A percentile compares a stretch with the other conserved stretches of the same genome.
phyloP scores from a whole-genome alignment of 306 rosid genomes.

The Dalbergia cochinchinensis region DNA sequence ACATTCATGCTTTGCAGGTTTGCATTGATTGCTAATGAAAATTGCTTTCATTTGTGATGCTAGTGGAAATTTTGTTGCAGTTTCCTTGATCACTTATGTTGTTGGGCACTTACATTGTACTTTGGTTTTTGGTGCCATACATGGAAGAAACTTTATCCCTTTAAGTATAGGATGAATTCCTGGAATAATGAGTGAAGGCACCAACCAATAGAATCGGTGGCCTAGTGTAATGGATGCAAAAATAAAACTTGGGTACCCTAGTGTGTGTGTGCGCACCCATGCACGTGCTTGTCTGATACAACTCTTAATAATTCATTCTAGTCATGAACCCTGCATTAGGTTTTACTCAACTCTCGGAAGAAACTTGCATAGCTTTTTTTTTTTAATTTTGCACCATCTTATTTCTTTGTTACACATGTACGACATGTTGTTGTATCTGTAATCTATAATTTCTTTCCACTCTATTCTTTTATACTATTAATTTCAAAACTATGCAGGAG shows the following conservation, averaged over 20 bases:
- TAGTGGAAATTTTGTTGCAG: conserved; percentile 10
- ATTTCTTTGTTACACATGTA: neutral
- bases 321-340: too few species aligned
- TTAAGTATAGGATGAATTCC: too few species aligned
- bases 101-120: neutral
- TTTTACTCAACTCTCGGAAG: neutral
- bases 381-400: conserved; percentile 24
- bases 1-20: conserved; percentile 98
- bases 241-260: too few species aligned
- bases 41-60: conserved; percentile 28
- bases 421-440: neutral
- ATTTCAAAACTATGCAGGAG: conserved; percentile 66
- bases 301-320: too few species aligned
- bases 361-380: neutral
- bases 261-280: too few species aligned
- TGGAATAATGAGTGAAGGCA: too few species aligned
- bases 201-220: too few species aligned
- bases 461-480: neutral
- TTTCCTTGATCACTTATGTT: neutral
- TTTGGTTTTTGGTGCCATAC: neutral
- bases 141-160: too few species aligned
- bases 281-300: too few species aligned
- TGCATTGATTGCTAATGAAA: conserved; percentile 37
- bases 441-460: neutral
- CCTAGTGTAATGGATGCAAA: too few species aligned